Evolutionary conservation across 2,329 filamentous ascomycete species (phyloP).

Genomic region (Coccinonectria pachysandricola): DNA sequence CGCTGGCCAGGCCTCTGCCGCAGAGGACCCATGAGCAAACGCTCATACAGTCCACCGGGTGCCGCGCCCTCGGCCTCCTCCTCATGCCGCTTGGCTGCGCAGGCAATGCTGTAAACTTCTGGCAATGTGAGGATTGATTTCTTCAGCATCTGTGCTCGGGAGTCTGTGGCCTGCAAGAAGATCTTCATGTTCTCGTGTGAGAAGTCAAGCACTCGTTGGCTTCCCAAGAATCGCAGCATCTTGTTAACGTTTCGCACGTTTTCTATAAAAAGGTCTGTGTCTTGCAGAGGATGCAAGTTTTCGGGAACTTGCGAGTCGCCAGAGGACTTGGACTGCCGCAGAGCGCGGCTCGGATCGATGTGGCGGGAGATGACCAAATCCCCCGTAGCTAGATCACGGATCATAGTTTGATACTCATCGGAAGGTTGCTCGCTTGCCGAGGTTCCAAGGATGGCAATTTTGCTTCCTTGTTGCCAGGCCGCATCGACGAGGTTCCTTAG

Average conservation of each 20-base stretch:
- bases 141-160: slow-evolving; percentile 20
- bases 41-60: slow-evolving; percentile 19
- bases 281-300: slow-evolving; percentile 19
- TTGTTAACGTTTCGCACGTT: slow-evolving; percentile 37
- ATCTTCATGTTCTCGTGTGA: slow-evolving; percentile 16
- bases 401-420: slow-evolving; percentile 30
- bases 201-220: slow-evolving; percentile 13
- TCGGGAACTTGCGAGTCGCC: slow-evolving; percentile 10
- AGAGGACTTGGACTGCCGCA: slow-evolving; percentile 19
- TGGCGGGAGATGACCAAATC: slow-evolving; percentile 32
- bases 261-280: slow-evolving; percentile 31
- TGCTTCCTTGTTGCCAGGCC: slow-evolving; percentile 59
- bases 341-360: slow-evolving; percentile 15
- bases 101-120: slow-evolving; percentile 30
- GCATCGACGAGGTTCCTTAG: slow-evolving; percentile 63
- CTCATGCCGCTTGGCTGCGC: slow-evolving; percentile 19
- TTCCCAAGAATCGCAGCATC: slow-evolving; percentile 32
- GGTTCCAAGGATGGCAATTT: slow-evolving; percentile 72
- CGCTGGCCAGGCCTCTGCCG: slow-evolving; percentile 22
- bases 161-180: slow-evolving; percentile 17
- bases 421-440: slow-evolving; percentile 46
- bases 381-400: slow-evolving; percentile 28
- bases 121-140: slow-evolving; percentile 28
- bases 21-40: slow-evolving; percentile 23
- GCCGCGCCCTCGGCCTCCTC: slow-evolving; percentile 11